These are phyloP conservation scores for Trypanosoma avium DNA, from an alignment of 208 protist genomes.

Conservation along the genomic window DNA sequence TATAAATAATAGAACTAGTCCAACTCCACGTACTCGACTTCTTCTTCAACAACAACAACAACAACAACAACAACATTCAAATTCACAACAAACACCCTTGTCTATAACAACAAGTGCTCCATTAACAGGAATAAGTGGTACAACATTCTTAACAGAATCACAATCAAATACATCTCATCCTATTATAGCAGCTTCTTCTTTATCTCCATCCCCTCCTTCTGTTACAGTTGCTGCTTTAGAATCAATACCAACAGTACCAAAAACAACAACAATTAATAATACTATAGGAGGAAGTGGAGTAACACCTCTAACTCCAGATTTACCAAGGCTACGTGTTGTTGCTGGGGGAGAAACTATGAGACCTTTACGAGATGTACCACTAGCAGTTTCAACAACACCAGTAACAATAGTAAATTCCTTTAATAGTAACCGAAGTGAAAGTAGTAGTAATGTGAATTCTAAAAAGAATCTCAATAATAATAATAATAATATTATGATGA, in stretches of 20 bases:
- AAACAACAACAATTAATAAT: too few species aligned
- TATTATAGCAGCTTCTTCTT: not conserved
- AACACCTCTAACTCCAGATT: not conserved
- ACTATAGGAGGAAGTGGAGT: not conserved
- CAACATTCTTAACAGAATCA: not conserved
- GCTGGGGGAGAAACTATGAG: too few species aligned
- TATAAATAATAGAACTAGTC: too few species aligned
- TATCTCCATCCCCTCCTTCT: not conserved
- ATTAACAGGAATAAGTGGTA: not conserved
- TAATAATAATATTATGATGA: constrained; percentile 5
- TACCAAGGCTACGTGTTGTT: too few species aligned
- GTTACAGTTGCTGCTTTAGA: not conserved
- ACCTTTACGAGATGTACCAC: too few species aligned
- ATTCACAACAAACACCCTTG: too few species aligned
- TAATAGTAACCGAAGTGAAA: too few species aligned
- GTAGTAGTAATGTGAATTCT: not conserved
- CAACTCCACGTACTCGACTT: not conserved
- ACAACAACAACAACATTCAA: not conserved
- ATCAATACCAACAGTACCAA: too few species aligned
- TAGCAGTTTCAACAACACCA: not conserved
- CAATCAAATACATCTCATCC: too few species aligned
- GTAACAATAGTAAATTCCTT: not conserved
- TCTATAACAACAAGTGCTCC: not conserved
- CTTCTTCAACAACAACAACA: not conserved
- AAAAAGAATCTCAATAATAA: constrained; percentile 2